Evolutionary conservation across 2,329 filamentous ascomycete species (phyloP).

Genomic region (Penicillium sp.): DNA sequence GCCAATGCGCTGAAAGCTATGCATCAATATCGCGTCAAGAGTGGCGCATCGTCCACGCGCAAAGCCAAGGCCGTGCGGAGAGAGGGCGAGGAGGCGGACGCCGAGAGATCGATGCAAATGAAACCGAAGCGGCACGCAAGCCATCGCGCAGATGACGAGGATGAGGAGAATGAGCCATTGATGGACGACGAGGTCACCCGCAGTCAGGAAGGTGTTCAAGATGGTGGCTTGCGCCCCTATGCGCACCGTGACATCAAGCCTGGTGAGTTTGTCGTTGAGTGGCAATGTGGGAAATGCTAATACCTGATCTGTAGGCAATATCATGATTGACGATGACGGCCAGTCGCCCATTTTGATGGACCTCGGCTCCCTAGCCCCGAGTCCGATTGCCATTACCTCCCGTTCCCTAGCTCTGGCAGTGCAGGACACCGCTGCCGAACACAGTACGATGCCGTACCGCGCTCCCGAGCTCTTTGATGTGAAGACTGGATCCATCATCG

Average conservation of each 20-base stretch:
- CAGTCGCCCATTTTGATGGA: slow-evolving; percentile 93
- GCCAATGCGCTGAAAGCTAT: slow-evolving; percentile 82
- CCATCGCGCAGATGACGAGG: slow-evolving; percentile 60
- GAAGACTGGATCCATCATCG: slow-evolving; percentile 83
- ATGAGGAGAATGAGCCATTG: slow-evolving; percentile 74
- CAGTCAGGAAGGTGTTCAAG: slow-evolving; percentile 61
- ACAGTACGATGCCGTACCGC: slow-evolving; percentile 97
- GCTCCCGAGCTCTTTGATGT: slow-evolving; percentile 97
- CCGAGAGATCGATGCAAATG: slow-evolving; percentile 36
- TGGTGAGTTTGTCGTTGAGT: slow-evolving; percentile 51
- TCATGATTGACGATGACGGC: slow-evolving; percentile 95
- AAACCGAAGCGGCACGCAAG: slow-evolving; percentile 41
- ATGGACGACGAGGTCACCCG: slow-evolving; percentile 72
- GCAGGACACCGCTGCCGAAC: slow-evolving; percentile 90
- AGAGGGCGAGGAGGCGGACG: slow-evolving; percentile 54
- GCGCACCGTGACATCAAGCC: slow-evolving; percentile 97
- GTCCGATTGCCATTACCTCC: slow-evolving; percentile 82
- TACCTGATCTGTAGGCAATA: slow-evolving; percentile 65
- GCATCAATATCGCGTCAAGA: slow-evolving; percentile 74
- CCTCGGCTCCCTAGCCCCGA: slow-evolving; percentile 81
- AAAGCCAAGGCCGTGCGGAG: slow-evolving; percentile 53
- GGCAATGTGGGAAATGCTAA: neutral
- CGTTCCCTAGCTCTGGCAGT: slow-evolving; percentile 85
- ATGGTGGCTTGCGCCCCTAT: slow-evolving; percentile 70
- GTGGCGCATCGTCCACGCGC: slow-evolving; percentile 49